Base-by-base conservation (phyloP, 768 basidiomycete species). In the Phylloporus sp. region DNA sequence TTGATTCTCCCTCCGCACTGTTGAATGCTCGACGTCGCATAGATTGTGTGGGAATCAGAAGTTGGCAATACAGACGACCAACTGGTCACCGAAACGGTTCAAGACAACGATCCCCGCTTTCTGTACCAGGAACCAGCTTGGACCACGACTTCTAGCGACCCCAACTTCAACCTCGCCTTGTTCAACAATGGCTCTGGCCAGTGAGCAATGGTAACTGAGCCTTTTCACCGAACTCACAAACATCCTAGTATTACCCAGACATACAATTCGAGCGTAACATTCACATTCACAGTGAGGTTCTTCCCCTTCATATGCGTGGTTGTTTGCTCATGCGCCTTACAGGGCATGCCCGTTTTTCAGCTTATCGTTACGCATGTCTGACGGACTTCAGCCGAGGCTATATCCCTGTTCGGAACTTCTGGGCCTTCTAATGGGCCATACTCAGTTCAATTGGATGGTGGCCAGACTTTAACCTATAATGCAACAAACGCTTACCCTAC, bases 131-230 rank as follows among this genome's bases (percentile, higher is more conserved):
- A 68, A 16, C 43, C 67, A 0, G 59, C 61, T 20, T 79, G 79
- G 79, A 52, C 27, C 5, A 63, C 68, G 2, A 69, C 57, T 49
- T 55, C 60, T 12, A 34, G 43, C 29, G 54, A 68, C 10, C 56
- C 55, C 29, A 52, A 52, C 12, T 29, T 74, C 8, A 69, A 72
- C 34, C 65, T 70, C 20, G 68, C 67, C 35, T 59, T 70, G 12
- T 80, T 76, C 45, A 61, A 52, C 10, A 77, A 76, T 12, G 69
- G 73, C 29, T 71, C 72, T 24, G 78, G 74, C 49, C 78, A 76
- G 78, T 67, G 44, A 67, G 66, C 36, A 5, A 43, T 28, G 7
- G 2, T 4, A 26, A 18, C 28, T 26, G 3, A 16, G 7, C 15
- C 45, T n/a, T 36, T 23, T 42, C 46, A n/a, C 20, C 2, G 22